Conservation (phyloP, 805 yeast species). For the Kodamaea lidongshanica region DNA sequence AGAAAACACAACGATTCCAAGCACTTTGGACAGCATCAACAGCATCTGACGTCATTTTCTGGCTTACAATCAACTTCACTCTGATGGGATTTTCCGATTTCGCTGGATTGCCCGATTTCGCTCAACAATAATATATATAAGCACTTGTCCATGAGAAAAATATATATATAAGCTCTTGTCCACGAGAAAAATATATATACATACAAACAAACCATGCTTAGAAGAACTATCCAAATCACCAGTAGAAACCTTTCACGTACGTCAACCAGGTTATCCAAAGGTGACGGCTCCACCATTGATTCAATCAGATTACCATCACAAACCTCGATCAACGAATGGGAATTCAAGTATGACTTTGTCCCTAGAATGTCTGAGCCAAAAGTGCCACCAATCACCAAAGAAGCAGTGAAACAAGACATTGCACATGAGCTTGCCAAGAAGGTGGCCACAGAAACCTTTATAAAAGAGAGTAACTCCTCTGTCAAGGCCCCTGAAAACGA, state of each 20-base stretch:
- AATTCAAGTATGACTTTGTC: constrained; percentile 42
- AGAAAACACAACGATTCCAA: too few relatives aligned
- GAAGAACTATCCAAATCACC: too few relatives aligned
- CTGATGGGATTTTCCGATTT: too few relatives aligned
- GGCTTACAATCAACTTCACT: too few relatives aligned
- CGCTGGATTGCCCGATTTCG: too few relatives aligned
- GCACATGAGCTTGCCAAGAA: constrained; percentile 36
- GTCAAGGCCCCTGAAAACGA: constrained; percentile 40
- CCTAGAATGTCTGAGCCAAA: constrained; percentile 37
- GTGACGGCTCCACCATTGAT: constrained; percentile 55
- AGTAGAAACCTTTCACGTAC: constrained; percentile 6
- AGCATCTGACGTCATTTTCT: too few relatives aligned
- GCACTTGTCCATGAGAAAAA: too few relatives aligned
- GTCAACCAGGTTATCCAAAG: constrained; percentile 35
- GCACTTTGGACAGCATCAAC: too few relatives aligned
- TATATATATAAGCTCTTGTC: too few relatives aligned
- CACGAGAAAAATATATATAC: too few relatives aligned
- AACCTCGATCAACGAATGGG: constrained; percentile 44
- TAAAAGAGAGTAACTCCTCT: constrained; percentile 28
- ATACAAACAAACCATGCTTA: too few relatives aligned
- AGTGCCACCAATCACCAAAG: constrained; percentile 41
- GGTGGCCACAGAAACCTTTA: constrained; percentile 33
- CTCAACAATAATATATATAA: too few relatives aligned
- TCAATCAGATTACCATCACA: constrained; percentile 46
- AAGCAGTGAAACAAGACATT: constrained; percentile 45